Conservation (phyloP, 768 basidiomycete genomes). For the Lyophyllum decastes region DNA sequence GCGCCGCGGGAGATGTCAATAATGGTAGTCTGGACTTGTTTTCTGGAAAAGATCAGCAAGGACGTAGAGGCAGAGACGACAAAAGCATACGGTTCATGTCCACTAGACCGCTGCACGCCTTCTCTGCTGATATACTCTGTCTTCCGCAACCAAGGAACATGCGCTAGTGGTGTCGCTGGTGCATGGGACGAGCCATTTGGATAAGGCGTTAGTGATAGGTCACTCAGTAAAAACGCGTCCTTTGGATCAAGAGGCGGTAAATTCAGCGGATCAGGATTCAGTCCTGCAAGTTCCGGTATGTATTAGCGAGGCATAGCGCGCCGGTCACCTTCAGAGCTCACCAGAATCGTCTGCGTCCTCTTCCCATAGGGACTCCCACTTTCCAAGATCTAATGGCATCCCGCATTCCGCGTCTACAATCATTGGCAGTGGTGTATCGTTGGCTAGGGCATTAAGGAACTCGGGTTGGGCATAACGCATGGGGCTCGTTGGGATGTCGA, state of each 20-base stretch:
- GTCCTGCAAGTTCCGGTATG: slow-evolving; percentile 16
- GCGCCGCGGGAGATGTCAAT: slow-evolving; percentile 77
- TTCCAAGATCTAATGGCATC: slow-evolving; percentile 90
- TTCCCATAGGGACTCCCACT: slow-evolving; percentile 83
- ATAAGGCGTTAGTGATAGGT: slow-evolving; percentile 53
- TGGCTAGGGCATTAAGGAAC: slow-evolving; percentile 78
- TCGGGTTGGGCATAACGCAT: slow-evolving; percentile 85
- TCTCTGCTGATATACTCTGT: slow-evolving; percentile 85
- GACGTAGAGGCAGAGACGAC: not conserved
- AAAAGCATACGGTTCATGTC: slow-evolving; percentile 57
- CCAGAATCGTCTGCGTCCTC: slow-evolving; percentile 73
- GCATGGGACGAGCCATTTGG: slow-evolving; percentile 41
- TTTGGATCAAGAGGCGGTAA: slow-evolving; percentile 68
- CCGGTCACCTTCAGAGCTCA: slow-evolving; percentile 26
- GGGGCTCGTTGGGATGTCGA: slow-evolving; percentile 90
- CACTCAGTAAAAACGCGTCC: slow-evolving; percentile 75
- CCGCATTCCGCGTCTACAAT: slow-evolving; percentile 96
- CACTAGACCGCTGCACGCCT: slow-evolving; percentile 40
- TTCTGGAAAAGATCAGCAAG: slow-evolving; percentile 33
- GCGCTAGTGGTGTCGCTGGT: slow-evolving; percentile 48
- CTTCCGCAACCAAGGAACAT: slow-evolving; percentile 91
- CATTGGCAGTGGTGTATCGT: slow-evolving; percentile 88
- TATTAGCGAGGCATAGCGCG: not conserved
- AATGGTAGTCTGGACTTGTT: slow-evolving; percentile 42
- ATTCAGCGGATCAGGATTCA: slow-evolving; percentile 70